Evolutionary conservation across 2,329 filamentous ascomycete genomes (phyloP).

Genomic region (Fusarium coicis): DNA sequence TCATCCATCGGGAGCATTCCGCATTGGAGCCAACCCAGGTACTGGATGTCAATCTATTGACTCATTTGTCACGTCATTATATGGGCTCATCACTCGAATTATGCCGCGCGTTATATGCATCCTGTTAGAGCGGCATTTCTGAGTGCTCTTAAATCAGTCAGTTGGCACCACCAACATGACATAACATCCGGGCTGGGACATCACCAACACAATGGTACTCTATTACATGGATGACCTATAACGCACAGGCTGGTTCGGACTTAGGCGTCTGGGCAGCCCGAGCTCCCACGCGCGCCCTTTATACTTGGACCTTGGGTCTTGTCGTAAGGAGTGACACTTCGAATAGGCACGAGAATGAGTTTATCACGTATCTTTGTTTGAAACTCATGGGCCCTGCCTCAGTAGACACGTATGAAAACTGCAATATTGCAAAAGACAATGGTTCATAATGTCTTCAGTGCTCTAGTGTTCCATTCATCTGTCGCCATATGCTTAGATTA

Average conservation of each 20-base stretch:
- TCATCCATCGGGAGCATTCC: constrained; percentile 16
- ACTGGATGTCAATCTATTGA: constrained; percentile 6
- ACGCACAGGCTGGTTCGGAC: neutral
- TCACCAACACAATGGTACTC: constrained; percentile 14
- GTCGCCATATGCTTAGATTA: neutral
- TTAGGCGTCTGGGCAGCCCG: neutral
- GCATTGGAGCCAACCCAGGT: constrained; percentile 5
- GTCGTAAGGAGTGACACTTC: neutral
- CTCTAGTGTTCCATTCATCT: neutral
- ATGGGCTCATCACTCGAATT: constrained; percentile 14
- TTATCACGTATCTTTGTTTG: neutral
- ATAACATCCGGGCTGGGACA: neutral
- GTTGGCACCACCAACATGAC: constrained; percentile 11
- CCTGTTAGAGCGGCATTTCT: constrained; percentile 2
- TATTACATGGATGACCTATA: neutral
- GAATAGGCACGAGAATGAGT: neutral
- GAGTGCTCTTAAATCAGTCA: constrained; percentile 8
- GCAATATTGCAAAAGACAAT: neutral
- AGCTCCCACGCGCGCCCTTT: constrained; percentile 3
- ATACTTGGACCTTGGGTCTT: neutral
- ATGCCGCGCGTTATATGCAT: constrained; percentile 9
- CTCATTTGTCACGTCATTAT: constrained; percentile 23
- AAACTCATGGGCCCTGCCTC: constrained; percentile 6
- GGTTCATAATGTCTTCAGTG: neutral
- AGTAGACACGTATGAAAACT: constrained; percentile 12